Conservation (phyloP, 768 basidiomycete species). For the Suillus subaureus region DNA sequence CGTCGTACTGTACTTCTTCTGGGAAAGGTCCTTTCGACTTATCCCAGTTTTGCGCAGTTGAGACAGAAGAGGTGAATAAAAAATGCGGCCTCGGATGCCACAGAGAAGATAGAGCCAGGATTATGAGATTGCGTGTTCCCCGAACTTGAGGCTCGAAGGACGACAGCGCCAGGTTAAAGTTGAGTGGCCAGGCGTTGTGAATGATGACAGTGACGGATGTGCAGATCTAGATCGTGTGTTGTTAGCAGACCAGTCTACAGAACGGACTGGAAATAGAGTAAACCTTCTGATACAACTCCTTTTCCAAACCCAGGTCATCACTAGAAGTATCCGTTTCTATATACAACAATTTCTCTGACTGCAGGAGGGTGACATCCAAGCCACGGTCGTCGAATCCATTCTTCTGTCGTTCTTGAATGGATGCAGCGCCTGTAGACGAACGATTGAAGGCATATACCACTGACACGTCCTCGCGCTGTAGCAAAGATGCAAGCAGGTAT, state of each 20-base stretch:
- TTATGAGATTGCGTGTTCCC: constrained; percentile 38
- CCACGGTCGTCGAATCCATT: constrained; percentile 33
- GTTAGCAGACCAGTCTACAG: not conserved
- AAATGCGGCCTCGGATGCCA: constrained; percentile 27
- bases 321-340: constrained; percentile 36
- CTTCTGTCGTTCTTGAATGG: constrained; percentile 29
- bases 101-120: constrained; percentile 39
- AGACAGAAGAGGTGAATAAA: constrained; percentile 38
- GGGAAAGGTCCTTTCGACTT: constrained; percentile 20
- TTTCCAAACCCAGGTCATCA: constrained; percentile 33
- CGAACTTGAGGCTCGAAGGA: constrained; percentile 49
- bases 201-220: constrained; percentile 38
- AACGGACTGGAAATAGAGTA: not conserved
- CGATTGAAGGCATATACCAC: constrained; percentile 39
- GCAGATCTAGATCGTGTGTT: constrained; percentile 28
- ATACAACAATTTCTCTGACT: constrained; percentile 33
- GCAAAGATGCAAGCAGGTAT: constrained; percentile 33
- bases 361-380: constrained; percentile 31
- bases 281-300: constrained; percentile 25
- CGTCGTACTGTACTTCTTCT: constrained; percentile 27
- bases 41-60: constrained; percentile 17
- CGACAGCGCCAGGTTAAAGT: constrained; percentile 47
- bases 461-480: constrained; percentile 23
- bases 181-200: constrained; percentile 47
- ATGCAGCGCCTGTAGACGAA: constrained; percentile 14